Percentiles rank a stretch among this genome's conserved stretches.
These are phyloP conservation scores for Hypholoma sublateritium DNA, from an alignment of 768 basidiomycete genomes.

Conservation along the genomic window DNA sequence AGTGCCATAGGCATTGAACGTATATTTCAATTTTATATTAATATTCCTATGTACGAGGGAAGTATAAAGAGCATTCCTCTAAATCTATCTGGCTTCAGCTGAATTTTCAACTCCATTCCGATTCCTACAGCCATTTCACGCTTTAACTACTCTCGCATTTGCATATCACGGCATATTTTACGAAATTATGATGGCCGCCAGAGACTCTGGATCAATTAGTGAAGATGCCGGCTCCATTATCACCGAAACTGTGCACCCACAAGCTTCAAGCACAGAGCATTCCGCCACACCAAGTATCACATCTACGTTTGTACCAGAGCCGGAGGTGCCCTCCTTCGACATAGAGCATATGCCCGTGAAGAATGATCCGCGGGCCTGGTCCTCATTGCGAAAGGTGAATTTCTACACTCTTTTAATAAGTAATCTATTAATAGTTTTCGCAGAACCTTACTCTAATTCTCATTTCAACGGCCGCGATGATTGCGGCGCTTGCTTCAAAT, in stretches of 20 bases:
- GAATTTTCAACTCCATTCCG: too few relatives aligned
- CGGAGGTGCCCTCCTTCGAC: constrained; percentile 24
- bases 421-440: constrained; percentile 13
- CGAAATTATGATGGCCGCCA: constrained; percentile 12
- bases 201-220: constrained; percentile 3
- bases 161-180: not conserved
- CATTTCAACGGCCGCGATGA: constrained; percentile 52
- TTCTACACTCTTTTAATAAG: not conserved
- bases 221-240: constrained; percentile 4
- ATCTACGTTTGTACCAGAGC: constrained; percentile 11
- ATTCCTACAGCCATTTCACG: too few relatives aligned
- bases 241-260: constrained; percentile 10
- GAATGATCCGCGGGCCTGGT: constrained; percentile 67
- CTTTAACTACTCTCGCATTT: too few relatives aligned
- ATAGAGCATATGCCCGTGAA: constrained; percentile 54
- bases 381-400: constrained; percentile 50
- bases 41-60: too few relatives aligned
- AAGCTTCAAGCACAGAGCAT: constrained; percentile 8
- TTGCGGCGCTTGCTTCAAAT: constrained; percentile 55
- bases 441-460: constrained; percentile 43
- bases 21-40: too few relatives aligned
- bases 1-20: too few relatives aligned
- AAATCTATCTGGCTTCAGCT: too few relatives aligned
- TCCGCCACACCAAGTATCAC: constrained; percentile 13
- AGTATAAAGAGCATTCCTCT: too few relatives aligned